phyloP scores from a whole-genome alignment of 1,284 basidiomycete genomes.

The Ustilago lituana region DNA sequence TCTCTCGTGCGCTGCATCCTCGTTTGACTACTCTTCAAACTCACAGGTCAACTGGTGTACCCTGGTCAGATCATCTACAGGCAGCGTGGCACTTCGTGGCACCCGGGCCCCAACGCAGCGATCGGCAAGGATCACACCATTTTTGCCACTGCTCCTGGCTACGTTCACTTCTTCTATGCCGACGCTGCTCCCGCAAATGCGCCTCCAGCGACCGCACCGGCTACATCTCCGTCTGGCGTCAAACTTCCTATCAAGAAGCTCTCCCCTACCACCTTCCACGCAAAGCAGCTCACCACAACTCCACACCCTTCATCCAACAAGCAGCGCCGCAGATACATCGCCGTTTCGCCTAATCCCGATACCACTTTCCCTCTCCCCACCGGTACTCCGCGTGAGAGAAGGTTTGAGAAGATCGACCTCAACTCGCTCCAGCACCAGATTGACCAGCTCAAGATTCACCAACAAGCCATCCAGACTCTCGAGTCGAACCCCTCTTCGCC shows the following conservation, averaged over 20 bases:
- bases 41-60: conserved; percentile 54
- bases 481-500: conserved; percentile 12
- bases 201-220: conserved; percentile 1
- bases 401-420: conserved; percentile 62
- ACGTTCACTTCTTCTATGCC: conserved; percentile 64
- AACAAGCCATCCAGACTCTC: conserved; percentile 10
- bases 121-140: conserved; percentile 67
- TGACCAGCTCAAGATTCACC: conserved; percentile 47
- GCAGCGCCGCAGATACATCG: conserved; percentile 59
- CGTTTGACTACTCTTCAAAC: neutral
- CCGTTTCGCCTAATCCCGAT: conserved; percentile 54
- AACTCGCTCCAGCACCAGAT: conserved; percentile 51
- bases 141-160: conserved; percentile 62
- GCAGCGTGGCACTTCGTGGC: conserved; percentile 66
- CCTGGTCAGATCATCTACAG: conserved; percentile 65
- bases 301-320: conserved; percentile 61
- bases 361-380: conserved; percentile 43
- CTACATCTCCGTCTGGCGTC: conserved; percentile 27
- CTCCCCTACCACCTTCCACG: conserved; percentile 28
- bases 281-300: conserved; percentile 29
- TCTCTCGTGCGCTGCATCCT: too few species aligned
- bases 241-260: conserved; percentile 45
- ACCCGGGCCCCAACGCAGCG: conserved; percentile 61
- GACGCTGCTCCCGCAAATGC: conserved; percentile 8
- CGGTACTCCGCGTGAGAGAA: conserved; percentile 46